phyloP scores from a whole-genome alignment of 768 basidiomycete species.

The Tylopilus plumbeoviolaceoides region DNA sequence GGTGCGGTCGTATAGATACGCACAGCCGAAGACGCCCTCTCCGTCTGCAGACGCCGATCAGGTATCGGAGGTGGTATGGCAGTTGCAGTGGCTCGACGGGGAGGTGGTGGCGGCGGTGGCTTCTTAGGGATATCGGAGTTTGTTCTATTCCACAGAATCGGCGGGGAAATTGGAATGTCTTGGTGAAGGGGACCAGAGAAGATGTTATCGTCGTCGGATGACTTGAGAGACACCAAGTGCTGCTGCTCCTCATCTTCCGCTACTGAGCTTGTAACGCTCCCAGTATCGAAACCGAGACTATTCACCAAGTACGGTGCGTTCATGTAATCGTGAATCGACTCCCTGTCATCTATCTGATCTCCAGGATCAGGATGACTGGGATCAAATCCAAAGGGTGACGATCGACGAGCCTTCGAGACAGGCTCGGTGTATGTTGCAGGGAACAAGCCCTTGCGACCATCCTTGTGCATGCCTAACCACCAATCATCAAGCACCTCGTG shows the following conservation, averaged over 20 bases:
- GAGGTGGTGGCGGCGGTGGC: constrained; percentile 53
- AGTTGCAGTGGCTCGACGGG: constrained; percentile 42
- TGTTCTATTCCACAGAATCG: constrained; percentile 23
- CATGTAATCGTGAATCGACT: constrained; percentile 12
- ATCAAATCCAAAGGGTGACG: constrained; percentile 34
- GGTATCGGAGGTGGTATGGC: constrained; percentile 45
- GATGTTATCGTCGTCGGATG: constrained; percentile 22
- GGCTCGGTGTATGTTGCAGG: constrained; percentile 70
- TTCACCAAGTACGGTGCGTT: constrained; percentile 25
- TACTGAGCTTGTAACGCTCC: constrained; percentile 40
- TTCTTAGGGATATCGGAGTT: constrained; percentile 32
- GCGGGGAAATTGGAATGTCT: constrained; percentile 5
- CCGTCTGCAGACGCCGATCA: constrained; percentile 31
- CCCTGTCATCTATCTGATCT: constrained; percentile 25
- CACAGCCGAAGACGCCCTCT: constrained; percentile 12
- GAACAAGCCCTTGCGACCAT: constrained; percentile 75
- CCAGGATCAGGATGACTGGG: constrained; percentile 9
- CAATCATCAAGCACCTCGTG: constrained; percentile 84
- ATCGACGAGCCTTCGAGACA: constrained; percentile 15
- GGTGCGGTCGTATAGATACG: constrained; percentile 27
- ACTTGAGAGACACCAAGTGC: constrained; percentile 28
- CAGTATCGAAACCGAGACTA: constrained; percentile 30
- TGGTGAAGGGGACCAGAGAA: constrained; percentile 22
- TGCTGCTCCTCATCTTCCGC: constrained; percentile 44
- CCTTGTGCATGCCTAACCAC: constrained; percentile 77